Conservation (phyloP, 2,329 filamentous ascomycete species). For the Penicillium fuscoglaucum region DNA sequence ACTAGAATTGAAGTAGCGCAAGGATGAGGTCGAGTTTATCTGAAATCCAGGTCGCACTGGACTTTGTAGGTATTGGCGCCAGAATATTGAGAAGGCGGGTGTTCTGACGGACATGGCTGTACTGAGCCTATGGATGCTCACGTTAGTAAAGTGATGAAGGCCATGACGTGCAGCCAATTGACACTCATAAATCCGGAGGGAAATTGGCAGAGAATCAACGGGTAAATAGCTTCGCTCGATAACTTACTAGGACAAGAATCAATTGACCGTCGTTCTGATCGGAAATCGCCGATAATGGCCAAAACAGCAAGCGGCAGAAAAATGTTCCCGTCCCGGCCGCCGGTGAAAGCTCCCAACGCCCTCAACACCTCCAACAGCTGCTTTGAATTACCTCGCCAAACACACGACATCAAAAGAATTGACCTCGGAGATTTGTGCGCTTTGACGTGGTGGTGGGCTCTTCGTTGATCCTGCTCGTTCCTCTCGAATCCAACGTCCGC, state of each 20-base stretch:
- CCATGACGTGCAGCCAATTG: neutral
- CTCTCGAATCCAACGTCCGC: slow-evolving; percentile 24
- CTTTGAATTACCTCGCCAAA: slow-evolving; percentile 8
- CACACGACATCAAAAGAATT: slow-evolving; percentile 14
- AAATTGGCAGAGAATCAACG: neutral
- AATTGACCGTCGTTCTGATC: slow-evolving; percentile 27
- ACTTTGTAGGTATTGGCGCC: slow-evolving; percentile 26
- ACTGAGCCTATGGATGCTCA: slow-evolving; percentile 11
- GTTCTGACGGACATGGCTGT: slow-evolving; percentile 34
- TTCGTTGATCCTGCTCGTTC: slow-evolving; percentile 26
- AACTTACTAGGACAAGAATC: slow-evolving; percentile 19
- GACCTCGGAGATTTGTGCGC: slow-evolving; percentile 19
- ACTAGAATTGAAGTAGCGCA: slow-evolving; percentile 35
- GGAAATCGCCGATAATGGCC: slow-evolving; percentile 22
- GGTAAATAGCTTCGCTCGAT: neutral
- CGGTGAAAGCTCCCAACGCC: slow-evolving; percentile 42
- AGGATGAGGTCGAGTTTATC: slow-evolving; percentile 19
- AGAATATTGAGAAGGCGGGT: slow-evolving; percentile 31
- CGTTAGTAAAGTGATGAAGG: slow-evolving; percentile 14
- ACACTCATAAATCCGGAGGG: neutral
- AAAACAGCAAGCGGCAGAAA: slow-evolving; percentile 38
- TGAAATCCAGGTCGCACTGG: slow-evolving; percentile 19
- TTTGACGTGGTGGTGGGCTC: slow-evolving; percentile 30
- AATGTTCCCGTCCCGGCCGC: slow-evolving; percentile 43
- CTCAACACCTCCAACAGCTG: slow-evolving; percentile 34